Percentiles rank a stretch among this genome's conserved stretches.
Evolutionary conservation across 768 basidiomycete species (phyloP).

Genomic region (Boletus coccyginus): DNA sequence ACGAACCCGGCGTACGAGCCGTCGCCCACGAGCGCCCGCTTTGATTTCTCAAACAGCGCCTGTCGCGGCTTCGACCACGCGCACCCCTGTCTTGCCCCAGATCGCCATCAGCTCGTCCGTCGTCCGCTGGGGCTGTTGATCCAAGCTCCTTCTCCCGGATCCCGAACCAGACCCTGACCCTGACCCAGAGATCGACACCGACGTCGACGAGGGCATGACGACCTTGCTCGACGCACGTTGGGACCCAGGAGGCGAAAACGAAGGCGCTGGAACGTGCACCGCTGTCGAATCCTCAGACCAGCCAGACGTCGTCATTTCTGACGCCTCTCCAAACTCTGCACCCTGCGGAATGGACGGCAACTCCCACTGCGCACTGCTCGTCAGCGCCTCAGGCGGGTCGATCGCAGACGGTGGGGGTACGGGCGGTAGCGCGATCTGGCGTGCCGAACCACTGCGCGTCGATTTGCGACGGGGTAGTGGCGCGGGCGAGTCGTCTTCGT

Average conservation of each 20-base stretch:
- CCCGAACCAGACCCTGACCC: background rate
- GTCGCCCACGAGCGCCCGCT: slow-evolving; percentile 76
- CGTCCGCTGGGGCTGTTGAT: slow-evolving; percentile 37
- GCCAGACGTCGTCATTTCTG: slow-evolving; percentile 48
- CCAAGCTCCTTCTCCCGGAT: slow-evolving; percentile 16
- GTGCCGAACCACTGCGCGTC: slow-evolving; percentile 22
- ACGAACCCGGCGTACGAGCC: slow-evolving; percentile 84
- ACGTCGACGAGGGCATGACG: slow-evolving; percentile 1
- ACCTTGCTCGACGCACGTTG: slow-evolving; percentile 9
- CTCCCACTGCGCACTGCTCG: slow-evolving; percentile 59
- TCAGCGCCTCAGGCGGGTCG: slow-evolving; percentile 32
- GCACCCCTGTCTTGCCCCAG: slow-evolving; percentile 73
- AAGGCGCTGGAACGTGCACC: slow-evolving; percentile 28
- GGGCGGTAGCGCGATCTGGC: slow-evolving; percentile 29
- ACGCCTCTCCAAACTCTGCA: slow-evolving; percentile 47
- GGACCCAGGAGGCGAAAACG: slow-evolving; percentile 8
- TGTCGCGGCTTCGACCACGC: slow-evolving; percentile 70
- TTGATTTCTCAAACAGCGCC: slow-evolving; percentile 69
- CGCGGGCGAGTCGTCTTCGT: slow-evolving; percentile 28
- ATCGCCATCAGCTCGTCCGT: slow-evolving; percentile 67
- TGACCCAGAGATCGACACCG: slow-evolving; percentile 1
- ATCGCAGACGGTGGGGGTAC: slow-evolving; percentile 39
- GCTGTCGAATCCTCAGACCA: slow-evolving; percentile 60
- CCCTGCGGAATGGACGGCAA: slow-evolving; percentile 57
- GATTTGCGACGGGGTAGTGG: slow-evolving; percentile 43